Conservation (phyloP, 768 basidiomycete species). For the Pholiota molesta region DNA sequence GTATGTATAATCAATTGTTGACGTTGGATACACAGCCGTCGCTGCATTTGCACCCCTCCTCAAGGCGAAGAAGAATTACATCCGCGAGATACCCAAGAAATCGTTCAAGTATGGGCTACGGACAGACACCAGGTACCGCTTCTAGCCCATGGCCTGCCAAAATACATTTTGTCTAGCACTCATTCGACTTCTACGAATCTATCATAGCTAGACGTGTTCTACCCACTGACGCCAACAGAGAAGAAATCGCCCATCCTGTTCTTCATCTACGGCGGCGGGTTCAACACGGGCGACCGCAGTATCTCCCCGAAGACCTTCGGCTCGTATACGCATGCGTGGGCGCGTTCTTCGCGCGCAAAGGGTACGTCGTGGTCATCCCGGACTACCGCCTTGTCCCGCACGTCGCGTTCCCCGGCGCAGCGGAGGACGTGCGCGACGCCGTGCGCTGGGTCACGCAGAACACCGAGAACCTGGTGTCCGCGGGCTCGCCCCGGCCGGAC, state of each 20-base stretch:
- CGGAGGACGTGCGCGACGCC: constrained; percentile 63
- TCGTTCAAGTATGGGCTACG: constrained; percentile 60
- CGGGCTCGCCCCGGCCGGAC: constrained; percentile 39
- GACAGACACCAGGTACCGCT: constrained; percentile 51
- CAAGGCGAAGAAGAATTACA: constrained; percentile 47
- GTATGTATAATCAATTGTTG: not conserved
- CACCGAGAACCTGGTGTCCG: constrained; percentile 29
- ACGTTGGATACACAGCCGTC: constrained; percentile 37
- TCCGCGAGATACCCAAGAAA: constrained; percentile 48
- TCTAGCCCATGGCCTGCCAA: not conserved
- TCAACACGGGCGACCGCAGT: constrained; percentile 51
- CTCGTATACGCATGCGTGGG: constrained; percentile 59
- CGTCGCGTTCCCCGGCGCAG: constrained; percentile 55
- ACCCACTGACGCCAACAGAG: constrained; percentile 39
- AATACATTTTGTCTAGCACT: not conserved
- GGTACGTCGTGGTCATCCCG: constrained; percentile 65
- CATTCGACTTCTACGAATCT: too few species aligned
- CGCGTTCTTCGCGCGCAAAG: constrained; percentile 60
- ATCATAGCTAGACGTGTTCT: constrained; percentile 67
- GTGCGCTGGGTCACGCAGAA: constrained; percentile 53
- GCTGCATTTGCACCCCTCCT: constrained; percentile 53
- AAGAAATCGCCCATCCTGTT: constrained; percentile 53
- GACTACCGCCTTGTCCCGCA: constrained; percentile 69
- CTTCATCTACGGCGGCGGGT: constrained; percentile 72
- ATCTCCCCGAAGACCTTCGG: constrained; percentile 46